Evolutionary conservation across 805 yeast species (phyloP).

Genomic region (Sugiyamaella mastotermitis): DNA sequence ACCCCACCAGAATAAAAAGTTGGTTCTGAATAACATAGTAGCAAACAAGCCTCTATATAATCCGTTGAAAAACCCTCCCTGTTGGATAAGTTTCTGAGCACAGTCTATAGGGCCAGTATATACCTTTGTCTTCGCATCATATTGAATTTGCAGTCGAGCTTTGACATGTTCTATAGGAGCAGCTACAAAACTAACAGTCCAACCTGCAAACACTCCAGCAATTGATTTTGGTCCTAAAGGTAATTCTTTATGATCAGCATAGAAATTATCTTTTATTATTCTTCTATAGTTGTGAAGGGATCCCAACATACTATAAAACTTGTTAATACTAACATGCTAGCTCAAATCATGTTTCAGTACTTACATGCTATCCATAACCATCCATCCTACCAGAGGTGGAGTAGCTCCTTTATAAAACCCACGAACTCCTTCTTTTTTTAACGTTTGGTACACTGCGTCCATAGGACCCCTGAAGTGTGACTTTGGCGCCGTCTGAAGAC

Average conservation of each 20-base stretch:
- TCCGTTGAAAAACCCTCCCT: slow-evolving; percentile 59
- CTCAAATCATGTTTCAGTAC: slow-evolving; percentile 7
- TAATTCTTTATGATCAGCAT: slow-evolving; percentile 50
- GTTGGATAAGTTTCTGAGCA: slow-evolving; percentile 31
- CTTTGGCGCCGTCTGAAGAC: slow-evolving; percentile 70
- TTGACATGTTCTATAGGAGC: slow-evolving; percentile 90
- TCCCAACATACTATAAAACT: slow-evolving; percentile 73
- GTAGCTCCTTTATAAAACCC: slow-evolving; percentile 90
- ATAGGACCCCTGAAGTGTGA: slow-evolving; percentile 72
- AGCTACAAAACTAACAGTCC: slow-evolving; percentile 92
- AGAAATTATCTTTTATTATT: slow-evolving; percentile 57
- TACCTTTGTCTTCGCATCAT: slow-evolving; percentile 61
- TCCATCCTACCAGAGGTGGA: slow-evolving; percentile 93
- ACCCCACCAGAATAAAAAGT: slow-evolving; percentile 92
- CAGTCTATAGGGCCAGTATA: slow-evolving; percentile 82
- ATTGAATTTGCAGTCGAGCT: slow-evolving; percentile 85
- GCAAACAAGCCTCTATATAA: slow-evolving; percentile 77
- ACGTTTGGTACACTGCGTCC: slow-evolving; percentile 71
- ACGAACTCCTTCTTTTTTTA: slow-evolving; percentile 63
- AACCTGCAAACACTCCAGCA: slow-evolving; percentile 76
- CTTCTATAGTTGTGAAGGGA: slow-evolving; percentile 73
- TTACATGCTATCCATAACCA: slow-evolving; percentile 76
- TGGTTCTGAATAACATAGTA: slow-evolving; percentile 81
- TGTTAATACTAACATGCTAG: neutral
- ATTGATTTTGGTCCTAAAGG: slow-evolving; percentile 70